A percentile compares a stretch with the other conserved stretches of the same genome.
These are phyloP conservation scores for Penicillium steckii DNA, from an alignment of 495 filamentous ascomycete species.

Conservation along the genomic window DNA sequence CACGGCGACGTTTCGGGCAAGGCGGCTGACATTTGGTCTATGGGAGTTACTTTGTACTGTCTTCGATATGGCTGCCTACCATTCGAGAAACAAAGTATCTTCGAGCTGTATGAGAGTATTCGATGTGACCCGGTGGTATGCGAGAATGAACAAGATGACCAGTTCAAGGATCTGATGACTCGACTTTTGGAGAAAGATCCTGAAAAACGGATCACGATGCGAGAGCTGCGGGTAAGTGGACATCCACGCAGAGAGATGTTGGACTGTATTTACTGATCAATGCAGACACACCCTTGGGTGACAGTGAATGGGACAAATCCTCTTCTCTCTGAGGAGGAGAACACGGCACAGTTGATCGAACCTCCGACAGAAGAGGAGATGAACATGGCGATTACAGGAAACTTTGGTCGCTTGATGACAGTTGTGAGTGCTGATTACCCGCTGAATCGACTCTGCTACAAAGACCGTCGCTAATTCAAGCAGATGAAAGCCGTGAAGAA, in stretches of 20 bases:
- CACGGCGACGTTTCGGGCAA: slow-evolving; percentile 87
- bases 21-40: slow-evolving; percentile 96
- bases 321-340: slow-evolving; percentile 79
- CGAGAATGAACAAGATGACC: slow-evolving; percentile 47
- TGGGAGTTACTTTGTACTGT: slow-evolving; percentile 95
- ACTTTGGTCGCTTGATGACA: slow-evolving; percentile 77
- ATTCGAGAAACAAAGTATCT: slow-evolving; percentile 71
- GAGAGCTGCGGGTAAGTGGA: slow-evolving; percentile 68
- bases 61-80: slow-evolving; percentile 84
- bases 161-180: slow-evolving; percentile 66
- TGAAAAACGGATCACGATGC: slow-evolving; percentile 75
- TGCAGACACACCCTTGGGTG: slow-evolving; percentile 90
- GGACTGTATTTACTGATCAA: slow-evolving; percentile 4
- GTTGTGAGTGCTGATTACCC: slow-evolving; percentile 60
- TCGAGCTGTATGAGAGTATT: slow-evolving; percentile 90
- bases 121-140: slow-evolving; percentile 56
- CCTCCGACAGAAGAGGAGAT: slow-evolving; percentile 85
- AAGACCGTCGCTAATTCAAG: slow-evolving; percentile 12
- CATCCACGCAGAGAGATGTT: not conserved
- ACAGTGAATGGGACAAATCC: slow-evolving; percentile 79
- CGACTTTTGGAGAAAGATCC: slow-evolving; percentile 76
- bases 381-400: slow-evolving; percentile 84
- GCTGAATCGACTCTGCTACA: not conserved
- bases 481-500: slow-evolving; percentile 90
- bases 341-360: slow-evolving; percentile 75